A percentile compares a stretch with the other conserved stretches of the same genome.
Evolutionary conservation across 371 early-diverging fungal genomes (phyloP).

Genomic region (Rhizopus delemar): DNA sequence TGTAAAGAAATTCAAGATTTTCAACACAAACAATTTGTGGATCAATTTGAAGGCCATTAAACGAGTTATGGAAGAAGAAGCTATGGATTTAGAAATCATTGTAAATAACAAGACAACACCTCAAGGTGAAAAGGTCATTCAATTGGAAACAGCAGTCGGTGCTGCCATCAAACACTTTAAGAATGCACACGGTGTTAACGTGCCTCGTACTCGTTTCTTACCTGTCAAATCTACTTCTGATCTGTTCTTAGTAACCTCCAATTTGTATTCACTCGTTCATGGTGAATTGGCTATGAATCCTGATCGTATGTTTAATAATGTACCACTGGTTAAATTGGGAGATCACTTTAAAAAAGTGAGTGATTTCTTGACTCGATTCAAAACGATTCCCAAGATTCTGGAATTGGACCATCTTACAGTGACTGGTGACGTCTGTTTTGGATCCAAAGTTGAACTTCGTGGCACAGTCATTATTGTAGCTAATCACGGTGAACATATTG

Average conservation of each 20-base stretch:
- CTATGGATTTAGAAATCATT: constrained; percentile 95
- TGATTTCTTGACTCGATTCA: constrained; percentile 76
- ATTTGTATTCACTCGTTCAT: constrained; percentile 91
- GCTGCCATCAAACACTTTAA: constrained; percentile 99
- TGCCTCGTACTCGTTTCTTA: constrained; percentile 97
- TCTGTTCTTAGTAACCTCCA: constrained; percentile 96
- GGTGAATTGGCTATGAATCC: constrained; percentile 93
- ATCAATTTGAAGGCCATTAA: constrained; percentile 95
- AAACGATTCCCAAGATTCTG: constrained; percentile 93
- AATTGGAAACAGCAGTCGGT: constrained; percentile 99
- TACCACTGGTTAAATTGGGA: constrained; percentile 96
- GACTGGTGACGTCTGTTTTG: constrained; percentile 98
- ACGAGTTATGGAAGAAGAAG: constrained; percentile 82
- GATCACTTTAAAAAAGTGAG: constrained; percentile 97
- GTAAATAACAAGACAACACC: constrained; percentile 93
- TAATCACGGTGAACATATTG: constrained; percentile 92
- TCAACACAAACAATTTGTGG: constrained; percentile 99
- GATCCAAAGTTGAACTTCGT: constrained; percentile 88
- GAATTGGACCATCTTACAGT: constrained; percentile 99
- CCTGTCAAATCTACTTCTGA: constrained; percentile 99
- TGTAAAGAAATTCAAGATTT: constrained; percentile 99
- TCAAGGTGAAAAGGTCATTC: constrained; percentile 94
- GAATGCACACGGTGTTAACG: constrained; percentile 96
- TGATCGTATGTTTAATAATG: constrained; percentile 89
- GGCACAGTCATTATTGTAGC: constrained; percentile 99